phyloP scores from a whole-genome alignment of 805 yeast genomes.

The Lipomyces lipofer region DNA sequence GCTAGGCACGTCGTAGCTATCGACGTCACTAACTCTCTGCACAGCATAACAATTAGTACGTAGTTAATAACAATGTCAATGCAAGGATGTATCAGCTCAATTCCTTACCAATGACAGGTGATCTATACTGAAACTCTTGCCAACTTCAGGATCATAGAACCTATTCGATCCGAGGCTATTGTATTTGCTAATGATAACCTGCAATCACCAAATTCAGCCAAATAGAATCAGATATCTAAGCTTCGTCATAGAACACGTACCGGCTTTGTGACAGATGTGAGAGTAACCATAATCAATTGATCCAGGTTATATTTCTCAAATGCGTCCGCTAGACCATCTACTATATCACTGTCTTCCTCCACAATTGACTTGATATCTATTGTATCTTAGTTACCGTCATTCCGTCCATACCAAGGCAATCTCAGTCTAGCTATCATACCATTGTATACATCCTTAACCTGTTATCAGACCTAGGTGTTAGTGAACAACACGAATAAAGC shows the following conservation, averaged over 20 bases:
- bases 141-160: conserved; percentile 54
- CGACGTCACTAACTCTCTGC: conserved; percentile 55
- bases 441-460: conserved; percentile 38
- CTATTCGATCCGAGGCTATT: conserved; percentile 50
- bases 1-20: conserved; percentile 39
- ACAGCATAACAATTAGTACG: no score
- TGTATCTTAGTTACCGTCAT: conserved; percentile 35
- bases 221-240: background rate
- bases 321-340: conserved; percentile 39
- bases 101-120: conserved; percentile 40
- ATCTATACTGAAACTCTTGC: conserved; percentile 59
- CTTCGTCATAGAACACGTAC: conserved; percentile 3
- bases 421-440: conserved; percentile 39
- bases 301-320: conserved; percentile 46
- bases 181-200: conserved; percentile 49
- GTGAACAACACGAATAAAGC: background rate
- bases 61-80: background rate
- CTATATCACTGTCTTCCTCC: conserved; percentile 43
- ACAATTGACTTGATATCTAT: conserved; percentile 48
- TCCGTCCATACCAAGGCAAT: conserved; percentile 35
- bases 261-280: conserved; percentile 35
- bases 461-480: background rate
- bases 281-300: conserved; percentile 42
- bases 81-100: background rate
- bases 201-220: background rate